Base-by-base conservation (phyloP, 495 filamentous ascomycete species). In the Cairneyella variabilis region DNA sequence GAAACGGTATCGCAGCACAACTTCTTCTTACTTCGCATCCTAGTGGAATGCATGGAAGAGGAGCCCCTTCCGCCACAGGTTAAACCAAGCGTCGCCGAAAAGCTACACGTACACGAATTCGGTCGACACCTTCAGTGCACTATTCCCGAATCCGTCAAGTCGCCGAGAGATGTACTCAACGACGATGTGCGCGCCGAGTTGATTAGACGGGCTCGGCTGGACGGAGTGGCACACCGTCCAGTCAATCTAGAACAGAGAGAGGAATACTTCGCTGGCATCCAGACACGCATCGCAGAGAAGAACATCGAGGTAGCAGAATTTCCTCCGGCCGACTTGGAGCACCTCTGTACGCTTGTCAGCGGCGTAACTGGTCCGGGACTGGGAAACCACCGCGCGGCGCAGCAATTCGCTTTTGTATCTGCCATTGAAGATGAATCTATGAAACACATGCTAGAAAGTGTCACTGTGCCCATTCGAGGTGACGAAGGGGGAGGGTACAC, bases 321-420 rank as follows among this genome's bases (percentile, higher is more conserved):
- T 52, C 49, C 49, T 52, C 49, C 49, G 37, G 49, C 49, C 49
- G 49, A 52, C 38, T 52, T 52, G 21, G 38, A 52, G 49, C 43
- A 52, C 49, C 20, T 52, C 28, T 52, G 49, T 52, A 52, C 49
- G 38, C 49, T 51, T 40, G 48, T 51, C 20, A 51, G 48, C 48
- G 48, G 48, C 48, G 25, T 51, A 16, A 51, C 48, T 51, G 48
- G 48, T 51, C 48, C 48, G 48, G 48, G 48, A 51, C 48, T 51
- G 48, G 9, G 9, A 34, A 7, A 38, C 20, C 34, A 39, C 48
- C 34, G 34, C 48, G 12, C 3, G 23, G 32, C 26, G 48, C 28
- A 51, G 23, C 48, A 51, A 25, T 51, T 51, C 14, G 44, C 4
- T 48, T 48, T 48, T 48, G 26, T 48, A 48, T 51, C 48, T 51